Evolutionary conservation across 2,329 filamentous ascomycete genomes (phyloP).

Genomic region (Colletotrichum sp.): DNA sequence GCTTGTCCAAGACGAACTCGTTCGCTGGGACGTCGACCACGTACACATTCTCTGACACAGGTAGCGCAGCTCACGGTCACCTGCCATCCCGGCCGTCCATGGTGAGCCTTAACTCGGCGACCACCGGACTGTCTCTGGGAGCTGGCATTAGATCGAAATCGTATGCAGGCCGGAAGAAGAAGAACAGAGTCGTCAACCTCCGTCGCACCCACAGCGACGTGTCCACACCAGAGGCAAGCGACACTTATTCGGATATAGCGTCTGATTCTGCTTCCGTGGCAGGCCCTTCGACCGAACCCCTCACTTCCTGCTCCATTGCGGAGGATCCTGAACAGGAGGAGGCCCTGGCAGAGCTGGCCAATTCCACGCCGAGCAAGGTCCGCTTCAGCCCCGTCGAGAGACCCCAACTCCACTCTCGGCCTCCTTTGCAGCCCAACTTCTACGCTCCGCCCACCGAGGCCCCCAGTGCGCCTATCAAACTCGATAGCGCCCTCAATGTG

Average conservation of each 20-base stretch:
- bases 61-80: slow-evolving; percentile 67
- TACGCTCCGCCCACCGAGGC: slow-evolving; percentile 28
- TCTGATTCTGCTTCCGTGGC: slow-evolving; percentile 62
- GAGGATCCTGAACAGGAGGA: slow-evolving; percentile 63
- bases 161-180: slow-evolving; percentile 75
- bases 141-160: slow-evolving; percentile 63
- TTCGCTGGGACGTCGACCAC: slow-evolving; percentile 65
- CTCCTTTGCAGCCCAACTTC: slow-evolving; percentile 37
- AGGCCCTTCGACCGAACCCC: slow-evolving; percentile 66
- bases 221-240: slow-evolving; percentile 56
- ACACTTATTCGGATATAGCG: slow-evolving; percentile 46
- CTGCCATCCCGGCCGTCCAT: slow-evolving; percentile 73
- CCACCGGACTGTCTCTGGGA: slow-evolving; percentile 68
- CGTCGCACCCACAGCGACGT: slow-evolving; percentile 64
- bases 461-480: slow-evolving; percentile 13
- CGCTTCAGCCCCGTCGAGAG: slow-evolving; percentile 42
- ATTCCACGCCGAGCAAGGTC: slow-evolving; percentile 38
- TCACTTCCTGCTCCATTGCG: slow-evolving; percentile 60
- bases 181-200: slow-evolving; percentile 82
- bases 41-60: slow-evolving; percentile 77
- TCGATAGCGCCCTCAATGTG: slow-evolving; percentile 4
- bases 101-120: slow-evolving; percentile 64
- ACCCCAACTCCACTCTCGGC: slow-evolving; percentile 31
- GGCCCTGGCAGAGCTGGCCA: slow-evolving; percentile 20
- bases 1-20: slow-evolving; percentile 68